phyloP scores from a whole-genome alignment of 257 asterid genomes.

The Nicotiana undulata region DNA sequence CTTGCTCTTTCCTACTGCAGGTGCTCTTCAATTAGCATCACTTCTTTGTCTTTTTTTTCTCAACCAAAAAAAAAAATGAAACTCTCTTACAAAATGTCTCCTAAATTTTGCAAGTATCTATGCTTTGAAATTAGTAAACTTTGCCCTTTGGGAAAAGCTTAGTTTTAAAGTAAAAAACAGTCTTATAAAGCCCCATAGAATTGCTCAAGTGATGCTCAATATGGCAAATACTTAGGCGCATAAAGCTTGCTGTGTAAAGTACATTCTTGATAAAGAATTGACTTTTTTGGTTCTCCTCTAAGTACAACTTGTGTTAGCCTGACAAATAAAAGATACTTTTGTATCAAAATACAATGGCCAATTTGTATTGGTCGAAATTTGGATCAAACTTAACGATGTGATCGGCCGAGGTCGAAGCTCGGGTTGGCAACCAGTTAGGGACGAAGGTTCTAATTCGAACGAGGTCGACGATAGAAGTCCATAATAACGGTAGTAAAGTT shows the following conservation, averaged over 20 bases:
- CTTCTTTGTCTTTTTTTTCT: neutral
- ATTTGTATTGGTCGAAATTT: too few species aligned
- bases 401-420: too few species aligned
- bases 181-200: neutral
- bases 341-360: too few species aligned
- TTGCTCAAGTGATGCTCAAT: neutral
- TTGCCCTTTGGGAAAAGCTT: too few species aligned
- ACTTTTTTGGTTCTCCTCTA: neutral
- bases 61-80: too few species aligned
- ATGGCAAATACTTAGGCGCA: neutral
- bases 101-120: too few species aligned
- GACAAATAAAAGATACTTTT: neutral
- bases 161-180: neutral
- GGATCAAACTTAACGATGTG: too few species aligned
- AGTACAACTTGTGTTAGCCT: neutral
- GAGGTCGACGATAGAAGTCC: too few species aligned
- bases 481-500: too few species aligned
- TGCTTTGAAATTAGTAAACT: neutral
- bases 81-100: too few species aligned
- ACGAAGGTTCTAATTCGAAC: too few species aligned
- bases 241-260: neutral
- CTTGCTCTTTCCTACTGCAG: slow-evolving; percentile 14
- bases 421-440: too few species aligned
- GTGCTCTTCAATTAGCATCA: neutral
- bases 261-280: neutral